Base-by-base conservation (phyloP, 495 filamentous ascomycete species). In the Tuber umbilicatum region DNA sequence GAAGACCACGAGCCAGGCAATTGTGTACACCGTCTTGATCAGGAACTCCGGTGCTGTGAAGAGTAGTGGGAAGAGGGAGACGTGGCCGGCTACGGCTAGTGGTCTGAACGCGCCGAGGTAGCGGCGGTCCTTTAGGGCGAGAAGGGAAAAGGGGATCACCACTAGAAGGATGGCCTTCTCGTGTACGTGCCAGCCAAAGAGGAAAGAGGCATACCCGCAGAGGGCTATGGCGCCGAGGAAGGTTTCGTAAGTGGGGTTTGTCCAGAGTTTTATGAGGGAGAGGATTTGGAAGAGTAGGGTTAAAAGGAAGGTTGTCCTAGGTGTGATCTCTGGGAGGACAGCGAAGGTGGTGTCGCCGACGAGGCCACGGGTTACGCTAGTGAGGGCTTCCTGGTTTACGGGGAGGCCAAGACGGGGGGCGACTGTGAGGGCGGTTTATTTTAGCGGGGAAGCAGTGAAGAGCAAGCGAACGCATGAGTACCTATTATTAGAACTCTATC, bases 111-210 rank as follows among this genome's bases (percentile, higher is more conserved):
- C 95, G 75, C 92, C 90, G 70, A 97, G 90, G 81, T 97, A 93
- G 39, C 95, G 90, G 21, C 95, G 89, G 83, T 98, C 94, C 83
- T 91, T 93, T 68, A 99, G 89, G 5, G 95, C 94, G 73, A 99
- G 91, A 74, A 99, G 88, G 79, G 91, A 94, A 86, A 99, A 98
- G 0, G 95, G 95, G 73, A 98, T 92, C 79, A 99, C 92, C 79
- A 98, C 91, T 70, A 97, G 87, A 21, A 99, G 89, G 42, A 99
- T 92, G 10, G 95, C 95, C 81, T 99, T 99, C 80, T 99, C 95
- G 79, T 99, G 95, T 31, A 99, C 95, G 81, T 99, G 95, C 95
- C 95, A 99, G 70, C 95, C 94, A 75, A 98, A 97, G 35, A 99
- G 87, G 85, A 99, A 99, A 0, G 95, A 97, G 0, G 94, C 92